phyloP scores from a whole-genome alignment of 2,329 filamentous ascomycete genomes.

The Clonostachys sp. region DNA sequence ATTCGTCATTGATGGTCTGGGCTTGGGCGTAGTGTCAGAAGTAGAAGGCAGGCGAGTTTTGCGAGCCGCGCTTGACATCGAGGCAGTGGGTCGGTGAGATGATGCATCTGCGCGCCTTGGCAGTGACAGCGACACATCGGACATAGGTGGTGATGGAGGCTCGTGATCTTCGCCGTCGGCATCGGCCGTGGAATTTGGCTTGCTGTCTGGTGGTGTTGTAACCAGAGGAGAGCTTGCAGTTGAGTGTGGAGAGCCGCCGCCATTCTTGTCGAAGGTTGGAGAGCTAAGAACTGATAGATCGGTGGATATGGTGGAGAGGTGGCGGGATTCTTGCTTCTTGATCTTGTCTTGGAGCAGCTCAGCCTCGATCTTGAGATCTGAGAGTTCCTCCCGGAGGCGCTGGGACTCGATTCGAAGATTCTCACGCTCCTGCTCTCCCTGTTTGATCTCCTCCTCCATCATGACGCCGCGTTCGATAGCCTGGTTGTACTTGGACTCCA shows the following conservation, averaged over 20 bases:
- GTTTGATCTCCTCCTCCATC: constrained; percentile 91
- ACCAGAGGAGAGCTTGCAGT: constrained; percentile 89
- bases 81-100: constrained; percentile 18
- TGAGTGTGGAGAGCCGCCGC: constrained; percentile 64
- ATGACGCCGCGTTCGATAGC: constrained; percentile 88
- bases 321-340: constrained; percentile 61
- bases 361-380: constrained; percentile 89
- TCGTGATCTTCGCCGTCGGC: constrained; percentile 66
- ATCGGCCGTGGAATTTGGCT: constrained; percentile 53
- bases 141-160: constrained; percentile 90
- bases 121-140: constrained; percentile 68
- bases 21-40: constrained; percentile 51
- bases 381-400: constrained; percentile 82
- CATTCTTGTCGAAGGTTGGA: constrained; percentile 67
- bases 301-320: constrained; percentile 55
- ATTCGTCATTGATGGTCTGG: constrained; percentile 26
- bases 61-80: constrained; percentile 27
- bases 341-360: constrained; percentile 95
- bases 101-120: constrained; percentile 43
- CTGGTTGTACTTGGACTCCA: constrained; percentile 96
- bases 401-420: constrained; percentile 84
- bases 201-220: constrained; percentile 74
- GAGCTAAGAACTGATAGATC: constrained; percentile 62
- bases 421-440: constrained; percentile 89
- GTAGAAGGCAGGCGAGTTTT: constrained; percentile 53